These are phyloP conservation scores for Myxozyma monticola DNA, from an alignment of 805 yeast genomes.

Conservation along the genomic window DNA sequence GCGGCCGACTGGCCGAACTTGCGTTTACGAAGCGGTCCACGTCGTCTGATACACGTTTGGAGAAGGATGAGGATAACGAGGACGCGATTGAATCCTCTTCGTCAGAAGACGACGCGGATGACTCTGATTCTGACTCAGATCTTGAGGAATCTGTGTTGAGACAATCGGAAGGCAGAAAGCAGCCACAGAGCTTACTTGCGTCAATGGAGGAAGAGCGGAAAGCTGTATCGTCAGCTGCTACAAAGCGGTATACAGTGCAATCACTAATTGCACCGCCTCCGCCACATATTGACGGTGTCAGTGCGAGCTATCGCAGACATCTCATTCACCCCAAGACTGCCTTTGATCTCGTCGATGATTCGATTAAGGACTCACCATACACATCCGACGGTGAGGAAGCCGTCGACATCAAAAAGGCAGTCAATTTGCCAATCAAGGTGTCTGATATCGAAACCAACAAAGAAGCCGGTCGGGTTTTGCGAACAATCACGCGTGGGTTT, in stretches of 20 bases:
- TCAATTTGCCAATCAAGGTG: slow-evolving; percentile 51
- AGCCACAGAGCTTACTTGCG: slow-evolving; percentile 32
- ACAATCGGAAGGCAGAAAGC: slow-evolving; percentile 12
- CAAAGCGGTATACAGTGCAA: slow-evolving; percentile 30
- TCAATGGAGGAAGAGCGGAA: slow-evolving; percentile 37
- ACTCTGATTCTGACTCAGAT: slow-evolving; percentile 32
- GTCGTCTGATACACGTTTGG: slow-evolving; percentile 25
- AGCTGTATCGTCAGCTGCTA: slow-evolving; percentile 23
- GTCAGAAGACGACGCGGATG: slow-evolving; percentile 27
- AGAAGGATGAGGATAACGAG: slow-evolving; percentile 31
- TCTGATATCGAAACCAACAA: slow-evolving; percentile 57
- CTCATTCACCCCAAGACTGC: slow-evolving; percentile 60
- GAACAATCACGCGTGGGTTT: slow-evolving; percentile 69
- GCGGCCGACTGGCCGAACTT: slow-evolving; percentile 30
- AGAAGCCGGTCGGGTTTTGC: slow-evolving; percentile 58
- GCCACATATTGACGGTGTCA: slow-evolving; percentile 45
- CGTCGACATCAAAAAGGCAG: slow-evolving; percentile 61
- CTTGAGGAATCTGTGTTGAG: slow-evolving; percentile 15
- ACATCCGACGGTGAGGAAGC: slow-evolving; percentile 68
- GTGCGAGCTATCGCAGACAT: slow-evolving; percentile 55
- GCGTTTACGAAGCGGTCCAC: slow-evolving; percentile 17
- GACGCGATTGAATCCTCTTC: slow-evolving; percentile 33
- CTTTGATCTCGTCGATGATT: slow-evolving; percentile 36
- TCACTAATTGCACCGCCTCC: slow-evolving; percentile 33
- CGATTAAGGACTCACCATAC: slow-evolving; percentile 50